phyloP scores from a whole-genome alignment of 441 rosid genomes.

The Bruguiera hainesii region DNA sequence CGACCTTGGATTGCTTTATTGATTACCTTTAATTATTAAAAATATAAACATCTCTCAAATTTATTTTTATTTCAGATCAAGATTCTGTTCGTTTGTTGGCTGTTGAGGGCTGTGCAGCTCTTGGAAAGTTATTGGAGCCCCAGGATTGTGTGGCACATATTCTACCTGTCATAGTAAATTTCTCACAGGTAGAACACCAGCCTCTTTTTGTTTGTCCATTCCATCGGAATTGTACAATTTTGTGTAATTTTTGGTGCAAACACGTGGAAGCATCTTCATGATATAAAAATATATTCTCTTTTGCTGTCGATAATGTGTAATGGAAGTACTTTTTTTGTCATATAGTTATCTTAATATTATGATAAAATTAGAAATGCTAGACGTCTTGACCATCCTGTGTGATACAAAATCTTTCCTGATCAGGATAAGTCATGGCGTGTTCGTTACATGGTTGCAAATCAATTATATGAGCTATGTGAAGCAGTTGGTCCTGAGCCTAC shows the following conservation, averaged over 20 bases:
- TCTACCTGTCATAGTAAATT: slow-evolving; percentile 81
- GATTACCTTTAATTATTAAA: not conserved
- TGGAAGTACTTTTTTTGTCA: slow-evolving; percentile 1
- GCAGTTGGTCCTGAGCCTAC: slow-evolving; percentile 96
- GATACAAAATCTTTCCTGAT: slow-evolving; percentile 13
- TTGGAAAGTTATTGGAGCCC: slow-evolving; percentile 87
- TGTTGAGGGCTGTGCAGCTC: slow-evolving; percentile 94
- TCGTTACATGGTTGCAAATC: slow-evolving; percentile 97
- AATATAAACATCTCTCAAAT: slow-evolving; percentile 6
- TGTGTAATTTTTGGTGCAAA: not conserved
- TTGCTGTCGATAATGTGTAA: not conserved
- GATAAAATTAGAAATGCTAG: not conserved
- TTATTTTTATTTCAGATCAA: slow-evolving; percentile 56
- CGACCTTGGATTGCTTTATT: not conserved
- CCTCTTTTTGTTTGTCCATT: not conserved
- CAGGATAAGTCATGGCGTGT: slow-evolving; percentile 99
- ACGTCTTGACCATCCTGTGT: not conserved
- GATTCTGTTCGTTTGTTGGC: slow-evolving; percentile 94
- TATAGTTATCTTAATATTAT: slow-evolving; percentile 3
- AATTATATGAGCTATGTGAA: slow-evolving; percentile 88
- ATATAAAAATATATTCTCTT: not conserved
- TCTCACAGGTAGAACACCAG: slow-evolving; percentile 63
- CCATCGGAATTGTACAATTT: not conserved
- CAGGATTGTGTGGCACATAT: slow-evolving; percentile 79
- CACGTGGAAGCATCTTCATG: not conserved